Base-by-base conservation (phyloP, 1,139 yeast genomes). In the Saccharomycopsis phalli region DNA sequence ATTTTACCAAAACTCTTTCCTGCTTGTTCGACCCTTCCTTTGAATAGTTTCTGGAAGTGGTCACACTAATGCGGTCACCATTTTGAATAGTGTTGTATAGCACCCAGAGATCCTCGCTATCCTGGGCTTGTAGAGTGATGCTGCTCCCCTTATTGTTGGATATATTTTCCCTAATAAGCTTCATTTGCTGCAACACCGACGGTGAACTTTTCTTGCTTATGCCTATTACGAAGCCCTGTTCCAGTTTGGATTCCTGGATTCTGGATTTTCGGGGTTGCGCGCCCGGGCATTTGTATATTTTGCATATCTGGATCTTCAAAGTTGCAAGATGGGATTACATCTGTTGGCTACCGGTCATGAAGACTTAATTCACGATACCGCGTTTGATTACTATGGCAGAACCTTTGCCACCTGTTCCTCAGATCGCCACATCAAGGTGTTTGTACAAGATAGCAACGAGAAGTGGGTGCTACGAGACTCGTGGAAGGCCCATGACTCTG, bases 401-500 rank as follows among this genome's bases (percentile, higher is more conserved):
- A 82, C 87, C 46, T 66, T 88, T 42, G 97, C 95, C 6, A 87
- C 95, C 0, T 87, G 93, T 44, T 83, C 95, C 6, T 81, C 94
- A 0, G 97, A 88, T 58, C 95, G 87, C 53, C 93, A 83, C 54
- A 74, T 88, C 49, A 84, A 84, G 54, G 88, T 88, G 29, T 88
- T 86, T 58, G 91, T 81, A 55, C 59, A 74, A 11, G 57, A 57
- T n/a, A 55, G 61, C 8, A 66, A 65, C 27, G 49, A 63, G 21
- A 71, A 76, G 23, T 88, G 96, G 96, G 74, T 73, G 13, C 61
- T 81, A 42, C 77, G 79, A 51, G 95, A 87, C 59, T 78, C 82
- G 49, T 88, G 95, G 94, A 82, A 82, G 51, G 97, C 97, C 1
- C 98, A 91, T 56, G 95, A 91, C 52, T 80, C 94, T 5, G 76